phyloP scores from a whole-genome alignment of 192 early-diverging fungal species.

The Phlyctochytrium bullatum region DNA sequence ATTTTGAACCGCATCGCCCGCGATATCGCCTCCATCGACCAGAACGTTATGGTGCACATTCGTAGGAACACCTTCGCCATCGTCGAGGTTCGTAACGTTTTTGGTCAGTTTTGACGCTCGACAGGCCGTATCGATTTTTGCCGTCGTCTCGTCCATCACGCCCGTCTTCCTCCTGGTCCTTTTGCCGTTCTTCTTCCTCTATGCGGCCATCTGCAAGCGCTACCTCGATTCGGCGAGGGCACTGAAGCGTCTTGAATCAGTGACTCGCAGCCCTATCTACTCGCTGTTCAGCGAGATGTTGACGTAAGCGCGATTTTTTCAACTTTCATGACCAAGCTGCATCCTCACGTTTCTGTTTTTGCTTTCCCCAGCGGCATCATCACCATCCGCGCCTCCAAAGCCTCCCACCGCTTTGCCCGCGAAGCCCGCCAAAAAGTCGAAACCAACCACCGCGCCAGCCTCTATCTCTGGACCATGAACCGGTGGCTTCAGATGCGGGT shows the following conservation, averaged over 20 bases:
- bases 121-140: conserved; percentile 20
- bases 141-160: conserved; percentile 48
- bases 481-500: conserved; percentile 56
- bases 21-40: conserved; percentile 85
- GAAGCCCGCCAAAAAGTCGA: conserved; percentile 53
- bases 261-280: conserved; percentile 72
- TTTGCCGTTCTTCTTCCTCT: conserved; percentile 57
- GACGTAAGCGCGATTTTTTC: conserved; percentile 9
- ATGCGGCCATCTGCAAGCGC: conserved; percentile 60
- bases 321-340: not conserved
- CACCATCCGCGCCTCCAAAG: conserved; percentile 63
- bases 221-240: conserved; percentile 81
- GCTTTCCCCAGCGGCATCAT: conserved; percentile 9
- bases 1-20: conserved; percentile 79
- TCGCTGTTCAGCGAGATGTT: conserved; percentile 79
- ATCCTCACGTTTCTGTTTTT: not conserved
- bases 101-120: conserved; percentile 27
- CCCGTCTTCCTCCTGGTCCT: conserved; percentile 68
- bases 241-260: conserved; percentile 83
- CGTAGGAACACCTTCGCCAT: conserved; percentile 13
- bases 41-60: conserved; percentile 17
- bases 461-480: conserved; percentile 77
- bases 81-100: not conserved
- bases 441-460: conserved; percentile 72
- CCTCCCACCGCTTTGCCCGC: conserved; percentile 49